Conservation (phyloP, 2,329 filamentous ascomycete genomes). For the Erysiphe neolycopersici region DNA sequence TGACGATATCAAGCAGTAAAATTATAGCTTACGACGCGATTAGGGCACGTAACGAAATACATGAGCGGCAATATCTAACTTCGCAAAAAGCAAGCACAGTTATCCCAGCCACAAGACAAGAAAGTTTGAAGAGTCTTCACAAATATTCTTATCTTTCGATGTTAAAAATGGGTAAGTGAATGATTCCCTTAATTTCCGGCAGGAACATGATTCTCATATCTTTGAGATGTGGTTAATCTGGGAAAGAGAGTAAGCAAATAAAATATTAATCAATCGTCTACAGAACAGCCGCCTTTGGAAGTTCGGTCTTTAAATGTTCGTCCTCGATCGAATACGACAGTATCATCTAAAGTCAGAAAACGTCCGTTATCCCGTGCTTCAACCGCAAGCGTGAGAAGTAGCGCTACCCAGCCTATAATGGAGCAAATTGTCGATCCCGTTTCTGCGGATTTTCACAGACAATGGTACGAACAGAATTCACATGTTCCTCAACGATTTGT, state of each 20-base stretch:
- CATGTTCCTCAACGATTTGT: constrained; percentile 11
- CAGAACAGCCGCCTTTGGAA: constrained; percentile 11
- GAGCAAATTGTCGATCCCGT: constrained; percentile 11
- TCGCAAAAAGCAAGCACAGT: not conserved
- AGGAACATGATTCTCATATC: no score
- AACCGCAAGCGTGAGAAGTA: constrained; percentile 19
- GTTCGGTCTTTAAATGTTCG: constrained; percentile 16
- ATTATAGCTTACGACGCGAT: not conserved
- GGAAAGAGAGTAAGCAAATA: no score
- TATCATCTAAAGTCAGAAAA: constrained; percentile 17
- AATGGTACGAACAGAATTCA: constrained; percentile 13
- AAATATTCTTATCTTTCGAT: not conserved
- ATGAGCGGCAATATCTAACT: no score
- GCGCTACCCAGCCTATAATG: constrained; percentile 9
- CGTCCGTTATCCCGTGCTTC: constrained; percentile 21
- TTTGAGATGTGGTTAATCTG: no score
- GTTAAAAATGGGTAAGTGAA: not conserved
- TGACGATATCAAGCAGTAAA: not conserved
- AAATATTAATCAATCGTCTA: no score
- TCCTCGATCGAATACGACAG: constrained; percentile 20
- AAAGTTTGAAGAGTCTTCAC: not conserved
- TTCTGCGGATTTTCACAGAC: constrained; percentile 9
- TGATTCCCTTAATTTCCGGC: no score
- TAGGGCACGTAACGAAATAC: not conserved
- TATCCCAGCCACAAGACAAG: not conserved